Evolutionary conservation across 1,284 basidiomycete genomes (phyloP).

Genomic region (Ustilago nuda): DNA sequence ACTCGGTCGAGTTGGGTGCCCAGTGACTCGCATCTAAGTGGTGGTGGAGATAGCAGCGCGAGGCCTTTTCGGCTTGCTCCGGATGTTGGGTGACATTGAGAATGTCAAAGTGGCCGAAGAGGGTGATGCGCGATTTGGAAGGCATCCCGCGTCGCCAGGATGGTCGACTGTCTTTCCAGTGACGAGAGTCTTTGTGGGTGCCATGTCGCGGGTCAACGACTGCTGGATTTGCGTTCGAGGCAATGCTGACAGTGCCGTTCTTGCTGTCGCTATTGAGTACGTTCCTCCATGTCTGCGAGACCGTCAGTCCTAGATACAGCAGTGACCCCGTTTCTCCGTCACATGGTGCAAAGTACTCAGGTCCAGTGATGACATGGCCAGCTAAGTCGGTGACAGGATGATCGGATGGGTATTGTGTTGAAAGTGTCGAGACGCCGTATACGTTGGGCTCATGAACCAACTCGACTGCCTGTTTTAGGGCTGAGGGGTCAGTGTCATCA

Average conservation of each 20-base stretch:
- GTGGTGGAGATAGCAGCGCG: slow-evolving; percentile 50
- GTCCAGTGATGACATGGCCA: slow-evolving; percentile 44
- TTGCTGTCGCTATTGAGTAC: slow-evolving; percentile 38
- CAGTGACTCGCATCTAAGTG: slow-evolving; percentile 63
- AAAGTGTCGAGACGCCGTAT: slow-evolving; percentile 57
- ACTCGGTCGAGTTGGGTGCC: slow-evolving; percentile 54
- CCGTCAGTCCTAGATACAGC: slow-evolving; percentile 63
- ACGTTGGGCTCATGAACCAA: slow-evolving; percentile 40
- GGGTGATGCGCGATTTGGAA: slow-evolving; percentile 60
- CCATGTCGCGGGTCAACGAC: slow-evolving; percentile 57
- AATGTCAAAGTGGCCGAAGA: slow-evolving; percentile 61
- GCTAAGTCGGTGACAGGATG: slow-evolving; percentile 38
- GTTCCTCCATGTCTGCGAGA: slow-evolving; percentile 67
- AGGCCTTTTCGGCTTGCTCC: slow-evolving; percentile 15
- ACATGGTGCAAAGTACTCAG: slow-evolving; percentile 67
- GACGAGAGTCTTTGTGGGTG: slow-evolving; percentile 12
- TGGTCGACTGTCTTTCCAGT: slow-evolving; percentile 58
- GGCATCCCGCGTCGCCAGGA: slow-evolving; percentile 65
- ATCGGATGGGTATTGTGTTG: slow-evolving; percentile 47
- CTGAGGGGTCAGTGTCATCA: background rate
- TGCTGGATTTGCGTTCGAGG: slow-evolving; percentile 48
- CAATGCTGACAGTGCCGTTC: slow-evolving; percentile 60
- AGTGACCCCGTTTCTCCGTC: slow-evolving; percentile 55
- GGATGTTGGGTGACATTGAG: slow-evolving; percentile 34
- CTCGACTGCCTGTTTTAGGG: slow-evolving; percentile 37